These are phyloP conservation scores for Solanum chilense DNA, from an alignment of 257 asterid genomes.

Conservation along the genomic window DNA sequence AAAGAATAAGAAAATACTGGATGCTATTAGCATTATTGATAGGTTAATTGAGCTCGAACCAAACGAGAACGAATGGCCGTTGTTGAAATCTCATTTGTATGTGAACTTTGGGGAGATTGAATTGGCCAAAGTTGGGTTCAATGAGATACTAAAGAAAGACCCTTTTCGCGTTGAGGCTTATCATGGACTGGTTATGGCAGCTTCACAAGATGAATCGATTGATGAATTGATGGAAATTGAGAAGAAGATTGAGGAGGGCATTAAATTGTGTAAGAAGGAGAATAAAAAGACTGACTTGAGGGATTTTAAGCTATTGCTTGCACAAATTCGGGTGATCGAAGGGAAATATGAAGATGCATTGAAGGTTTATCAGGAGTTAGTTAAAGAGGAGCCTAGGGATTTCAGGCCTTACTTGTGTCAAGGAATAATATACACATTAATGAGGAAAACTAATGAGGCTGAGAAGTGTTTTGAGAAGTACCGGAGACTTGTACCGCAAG, in stretches of 20 bases:
- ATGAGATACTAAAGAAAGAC: slow-evolving; percentile 49
- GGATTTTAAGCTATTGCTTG: slow-evolving; percentile 76
- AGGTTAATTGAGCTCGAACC: slow-evolving; percentile 58
- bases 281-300: slow-evolving; percentile 42
- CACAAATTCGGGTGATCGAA: slow-evolving; percentile 69
- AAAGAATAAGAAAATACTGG: slow-evolving; percentile 40
- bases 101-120: slow-evolving; percentile 43
- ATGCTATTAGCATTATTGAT: slow-evolving; percentile 49
- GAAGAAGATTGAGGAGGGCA: slow-evolving; percentile 39
- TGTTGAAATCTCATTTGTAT: slow-evolving; percentile 70
- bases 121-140: slow-evolving; percentile 48
- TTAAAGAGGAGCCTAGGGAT: slow-evolving; percentile 87
- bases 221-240: slow-evolving; percentile 37
- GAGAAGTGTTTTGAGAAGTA: slow-evolving; percentile 77
- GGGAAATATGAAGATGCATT: slow-evolving; percentile 59
- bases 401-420: slow-evolving; percentile 88
- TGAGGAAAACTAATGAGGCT: slow-evolving; percentile 68
- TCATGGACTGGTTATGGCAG: slow-evolving; percentile 79
- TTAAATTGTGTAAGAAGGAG: slow-evolving; percentile 47
- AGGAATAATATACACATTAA: slow-evolving; percentile 71
- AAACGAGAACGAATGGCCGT: slow-evolving; percentile 69
- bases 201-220: slow-evolving; percentile 41
- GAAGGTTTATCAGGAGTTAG: slow-evolving; percentile 52
- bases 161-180: slow-evolving; percentile 79
- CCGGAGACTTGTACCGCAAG: slow-evolving; percentile 70